Conservation (phyloP, 2,329 filamentous ascomycete species). For the Lecanicillium sp. region DNA sequence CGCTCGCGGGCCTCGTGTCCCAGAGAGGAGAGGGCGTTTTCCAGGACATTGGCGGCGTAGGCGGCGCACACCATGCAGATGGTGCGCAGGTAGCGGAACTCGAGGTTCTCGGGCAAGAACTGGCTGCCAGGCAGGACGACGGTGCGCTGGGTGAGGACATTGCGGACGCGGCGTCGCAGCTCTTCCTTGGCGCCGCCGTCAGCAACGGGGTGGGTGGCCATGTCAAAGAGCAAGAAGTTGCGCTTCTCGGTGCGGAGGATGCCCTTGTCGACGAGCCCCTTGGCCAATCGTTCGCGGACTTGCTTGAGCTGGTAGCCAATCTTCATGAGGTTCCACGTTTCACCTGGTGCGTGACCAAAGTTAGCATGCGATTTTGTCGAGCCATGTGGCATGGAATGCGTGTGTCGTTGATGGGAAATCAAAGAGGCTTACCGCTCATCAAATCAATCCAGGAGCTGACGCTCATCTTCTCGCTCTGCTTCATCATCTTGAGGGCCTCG, state of each 20-base stretch:
- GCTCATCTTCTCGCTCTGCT: conserved; percentile 99
- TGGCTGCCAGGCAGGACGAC: conserved; percentile 80
- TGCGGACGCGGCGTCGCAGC: conserved; percentile 85
- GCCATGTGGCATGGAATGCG: background rate
- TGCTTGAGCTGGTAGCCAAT: conserved; percentile 99
- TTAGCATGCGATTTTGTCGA: conserved; percentile 12
- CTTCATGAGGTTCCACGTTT: conserved; percentile 99
- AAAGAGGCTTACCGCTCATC: conserved; percentile 72
- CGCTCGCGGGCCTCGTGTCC: conserved; percentile 91
- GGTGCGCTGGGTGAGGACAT: conserved; percentile 86
- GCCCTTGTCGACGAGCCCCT: conserved; percentile 96
- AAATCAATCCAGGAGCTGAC: conserved; percentile 98
- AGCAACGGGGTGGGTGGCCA: conserved; percentile 96
- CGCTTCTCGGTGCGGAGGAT: conserved; percentile 97
- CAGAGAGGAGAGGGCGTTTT: conserved; percentile 91
- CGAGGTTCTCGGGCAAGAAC: conserved; percentile 88
- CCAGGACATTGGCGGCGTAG: conserved; percentile 94
- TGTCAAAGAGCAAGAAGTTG: conserved; percentile 99
- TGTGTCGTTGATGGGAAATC: no score
- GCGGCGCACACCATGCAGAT: conserved; percentile 96
- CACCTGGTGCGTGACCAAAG: conserved; percentile 50
- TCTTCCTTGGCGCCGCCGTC: conserved; percentile 97
- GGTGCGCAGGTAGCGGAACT: conserved; percentile 88
- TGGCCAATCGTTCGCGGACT: conserved; percentile 93
- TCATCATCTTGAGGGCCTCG: conserved; percentile 99